These are phyloP conservation scores for Mortierella sp. DNA, from an alignment of 371 early-diverging fungal species.

Conservation along the genomic window DNA sequence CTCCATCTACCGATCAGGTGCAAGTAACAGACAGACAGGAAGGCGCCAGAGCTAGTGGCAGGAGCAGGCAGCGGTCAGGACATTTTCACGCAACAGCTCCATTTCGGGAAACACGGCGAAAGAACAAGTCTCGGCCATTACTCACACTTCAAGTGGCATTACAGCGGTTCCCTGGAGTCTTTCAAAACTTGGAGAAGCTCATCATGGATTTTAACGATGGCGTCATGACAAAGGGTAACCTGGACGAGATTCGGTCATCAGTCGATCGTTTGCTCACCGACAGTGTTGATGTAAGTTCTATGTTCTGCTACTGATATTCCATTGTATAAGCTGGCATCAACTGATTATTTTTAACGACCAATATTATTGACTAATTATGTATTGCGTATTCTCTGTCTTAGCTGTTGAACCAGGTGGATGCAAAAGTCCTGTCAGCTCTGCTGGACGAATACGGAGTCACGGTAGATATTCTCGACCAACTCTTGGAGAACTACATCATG, in stretches of 20 bases:
- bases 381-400: background rate
- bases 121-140: constrained; percentile 17
- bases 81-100: background rate
- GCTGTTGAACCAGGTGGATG: constrained; percentile 45
- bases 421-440: constrained; percentile 23
- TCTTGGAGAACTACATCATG: constrained; percentile 68
- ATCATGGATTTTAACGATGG: constrained; percentile 58
- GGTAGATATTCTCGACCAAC: constrained; percentile 43
- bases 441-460: constrained; percentile 41
- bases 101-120: constrained; percentile 13
- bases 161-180: constrained; percentile 43
- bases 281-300: constrained; percentile 34
- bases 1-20: background rate
- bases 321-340: too few relatives aligned
- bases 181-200: constrained; percentile 35
- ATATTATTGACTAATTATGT: background rate
- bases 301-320: too few relatives aligned
- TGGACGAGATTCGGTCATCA: constrained; percentile 45
- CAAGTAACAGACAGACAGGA: constrained; percentile 1
- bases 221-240: constrained; percentile 39
- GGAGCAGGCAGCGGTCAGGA: constrained; percentile 13
- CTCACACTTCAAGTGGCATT: constrained; percentile 37
- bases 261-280: constrained; percentile 49
- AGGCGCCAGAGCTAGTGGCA: background rate
- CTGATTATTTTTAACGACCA: background rate